These are phyloP conservation scores for Aspergillus homomorphus DNA, from an alignment of 495 filamentous ascomycete species.

Conservation along the genomic window DNA sequence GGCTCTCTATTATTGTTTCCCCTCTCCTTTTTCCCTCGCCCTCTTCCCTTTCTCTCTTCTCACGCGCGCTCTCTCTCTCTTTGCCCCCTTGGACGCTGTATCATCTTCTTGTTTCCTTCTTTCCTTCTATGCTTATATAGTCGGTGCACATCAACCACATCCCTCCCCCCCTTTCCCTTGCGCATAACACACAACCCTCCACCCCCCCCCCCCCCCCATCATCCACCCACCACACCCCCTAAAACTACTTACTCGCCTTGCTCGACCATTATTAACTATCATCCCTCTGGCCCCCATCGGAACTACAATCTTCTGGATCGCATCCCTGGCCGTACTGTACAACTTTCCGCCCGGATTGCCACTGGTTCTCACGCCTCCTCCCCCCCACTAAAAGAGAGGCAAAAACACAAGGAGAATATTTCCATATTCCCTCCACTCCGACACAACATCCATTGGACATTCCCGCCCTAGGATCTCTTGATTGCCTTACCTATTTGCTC, in stretches of 20 bases:
- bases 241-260: constrained; percentile 3
- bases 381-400: not conserved
- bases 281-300: constrained; percentile 5
- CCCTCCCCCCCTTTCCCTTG: not conserved
- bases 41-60: constrained; percentile 24
- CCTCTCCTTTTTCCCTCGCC: constrained; percentile 6
- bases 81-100: not conserved
- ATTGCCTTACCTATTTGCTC: constrained; percentile 10
- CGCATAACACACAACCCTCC: not conserved
- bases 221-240: constrained; percentile 16
- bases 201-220: constrained; percentile 17
- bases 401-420: not conserved
- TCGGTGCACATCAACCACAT: not conserved
- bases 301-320: constrained; percentile 11
- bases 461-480: constrained; percentile 14
- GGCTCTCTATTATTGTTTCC: constrained; percentile 1
- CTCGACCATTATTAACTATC: constrained; percentile 4
- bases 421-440: not conserved
- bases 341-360: not conserved
- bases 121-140: not conserved
- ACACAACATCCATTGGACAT: constrained; percentile 8
- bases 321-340: constrained; percentile 19
- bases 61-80: constrained; percentile 3
- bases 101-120: constrained; percentile 4
- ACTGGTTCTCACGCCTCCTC: not conserved